A percentile compares a stretch with the other conserved stretches of the same genome.
Conservation (phyloP, 495 filamentous ascomycete genomes). For the Neurospora cerealis region DNA sequence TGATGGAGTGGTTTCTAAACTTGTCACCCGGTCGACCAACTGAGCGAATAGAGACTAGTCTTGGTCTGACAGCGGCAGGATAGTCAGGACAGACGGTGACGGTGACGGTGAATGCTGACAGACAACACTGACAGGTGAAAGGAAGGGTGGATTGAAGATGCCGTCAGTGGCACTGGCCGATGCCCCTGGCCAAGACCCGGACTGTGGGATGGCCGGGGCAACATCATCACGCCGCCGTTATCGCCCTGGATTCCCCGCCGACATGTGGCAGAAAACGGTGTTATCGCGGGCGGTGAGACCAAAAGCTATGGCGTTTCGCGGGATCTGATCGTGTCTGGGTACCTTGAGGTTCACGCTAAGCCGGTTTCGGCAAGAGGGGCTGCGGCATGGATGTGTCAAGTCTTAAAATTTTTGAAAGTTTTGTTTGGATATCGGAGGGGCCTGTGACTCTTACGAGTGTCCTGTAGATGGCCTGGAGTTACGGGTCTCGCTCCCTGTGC, state of each 20-base stretch:
- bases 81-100: background rate
- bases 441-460: background rate
- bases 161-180: background rate
- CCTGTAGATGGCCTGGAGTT: background rate
- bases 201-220: background rate
- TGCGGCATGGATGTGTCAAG: background rate
- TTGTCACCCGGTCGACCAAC: background rate
- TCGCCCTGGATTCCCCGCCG: constrained; percentile 14
- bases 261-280: constrained; percentile 24
- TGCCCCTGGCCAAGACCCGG: background rate
- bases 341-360: background rate
- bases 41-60: background rate
- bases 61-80: background rate
- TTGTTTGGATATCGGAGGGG: background rate
- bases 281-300: constrained; percentile 18
- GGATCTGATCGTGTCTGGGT: constrained; percentile 7
- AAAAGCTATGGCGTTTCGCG: constrained; percentile 8
- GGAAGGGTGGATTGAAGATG: background rate
- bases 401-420: constrained; percentile 2
- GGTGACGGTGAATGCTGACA: background rate
- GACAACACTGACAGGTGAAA: background rate
- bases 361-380: background rate
- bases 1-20: background rate
- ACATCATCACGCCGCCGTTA: constrained; percentile 12
- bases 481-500: background rate